Evolutionary conservation across 495 filamentous ascomycete genomes (phyloP), one percentile per base, ranked within the genome.

Genomic region (Saxophila tyrrhenica): DNA sequence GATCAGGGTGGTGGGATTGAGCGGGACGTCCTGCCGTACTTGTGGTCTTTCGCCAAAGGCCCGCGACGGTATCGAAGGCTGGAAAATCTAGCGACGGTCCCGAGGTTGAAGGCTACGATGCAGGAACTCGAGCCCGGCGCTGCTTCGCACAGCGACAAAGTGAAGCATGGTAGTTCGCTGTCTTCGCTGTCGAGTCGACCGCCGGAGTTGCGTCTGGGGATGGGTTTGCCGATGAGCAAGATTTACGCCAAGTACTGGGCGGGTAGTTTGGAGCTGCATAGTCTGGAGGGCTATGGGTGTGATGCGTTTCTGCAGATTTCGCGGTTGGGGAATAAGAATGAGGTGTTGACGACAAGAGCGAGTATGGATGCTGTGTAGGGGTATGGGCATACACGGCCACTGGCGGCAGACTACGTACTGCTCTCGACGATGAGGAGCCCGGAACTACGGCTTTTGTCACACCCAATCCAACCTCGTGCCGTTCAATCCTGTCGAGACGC

Each of bases 181-280:
- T 78, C 85, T 19, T 78, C 81, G 0, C 70, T 99, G 22, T 85
- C 86, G 0, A 85, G 81, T 52, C 76, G 92, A 19, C 87, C 87
- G 2, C 90, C 94, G 0, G 83, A 96, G 62, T 75, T 99, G 51
- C 77, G 89, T 0, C 74, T 99, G 11, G 94, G 92, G 10, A 95
- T 99, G 76, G 92, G 92, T 1, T 68, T 99, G 49, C 94, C 92
- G 0, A 84, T 97, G 74, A 94, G 87, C 57, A 79, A 89, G 56
- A 87, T 97, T 15, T 99, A 97, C 66, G 91, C 94, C 16, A 91
- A 99, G 69, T 98, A 97, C 69, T 99, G 92, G 92, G 92, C 94
- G 8, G 92, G 92, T 1, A 91, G 79, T 65, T 69, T 99, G 22
- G 88, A 95, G 65, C 64, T 97, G 56, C 92, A 97, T 67, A 95